Base-by-base conservation (phyloP, 495 filamentous ascomycete species). In the Tetracladium setigerum region DNA sequence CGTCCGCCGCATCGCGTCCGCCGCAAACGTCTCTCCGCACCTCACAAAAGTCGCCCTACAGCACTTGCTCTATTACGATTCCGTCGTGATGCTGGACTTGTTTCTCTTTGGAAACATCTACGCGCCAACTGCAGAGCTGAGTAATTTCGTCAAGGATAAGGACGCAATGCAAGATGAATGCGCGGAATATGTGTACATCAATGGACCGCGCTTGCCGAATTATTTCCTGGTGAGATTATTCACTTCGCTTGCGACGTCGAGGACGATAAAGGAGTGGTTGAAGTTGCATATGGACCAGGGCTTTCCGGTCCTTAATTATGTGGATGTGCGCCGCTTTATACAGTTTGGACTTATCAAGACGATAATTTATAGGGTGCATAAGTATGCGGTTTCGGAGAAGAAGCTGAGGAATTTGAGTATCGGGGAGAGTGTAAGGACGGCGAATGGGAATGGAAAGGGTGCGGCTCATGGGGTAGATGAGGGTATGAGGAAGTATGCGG, bases 331-430 rank as follows among this genome's bases (percentile, higher is more conserved):
- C 1, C 80, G 94, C 22, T 84, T 98, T 48, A 84, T 98, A 48
- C 91, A 90, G 30, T 97, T 96, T 62, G 92, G 94, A 38, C 77
- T 97, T 13, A 92, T 96, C 56, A 95, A 97, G 63, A 89, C 90
- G 4, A 84, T 95, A 52, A 57, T 98, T n/a, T 95, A 95, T 63
- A 78, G 92, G 14, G 84, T 95, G 30, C 90, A 97, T 67, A 89
- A 89, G 60, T 92, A 94, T 59, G 84, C 87, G 4, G 76, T 89
- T 7, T 78, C 78, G 10, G 79, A 81, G 50, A 67, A 68, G 49
- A 70, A 70, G 36, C 57, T 77, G 14, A 62, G 66, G 2, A 32
- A 13, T 15, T 17, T 56, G 30, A 30, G 55, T 58, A 37, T 56
- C 69, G 40, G 71, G 61, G 2, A 70, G 66, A 40, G 66, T 63